phyloP scores from a whole-genome alignment of 345 rosid genomes.

The Nephelium lappaceum region DNA sequence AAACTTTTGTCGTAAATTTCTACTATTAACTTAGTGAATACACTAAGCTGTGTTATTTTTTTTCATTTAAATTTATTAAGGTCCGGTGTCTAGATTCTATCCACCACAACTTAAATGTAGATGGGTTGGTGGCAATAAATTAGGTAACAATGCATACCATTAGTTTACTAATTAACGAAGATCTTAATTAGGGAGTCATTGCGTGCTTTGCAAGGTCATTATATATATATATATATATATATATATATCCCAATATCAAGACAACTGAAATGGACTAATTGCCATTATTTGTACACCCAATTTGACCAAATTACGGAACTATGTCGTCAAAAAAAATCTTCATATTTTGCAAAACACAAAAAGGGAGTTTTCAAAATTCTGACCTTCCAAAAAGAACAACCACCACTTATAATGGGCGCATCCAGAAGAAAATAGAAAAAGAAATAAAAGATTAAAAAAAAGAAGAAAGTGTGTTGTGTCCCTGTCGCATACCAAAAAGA shows the following conservation, averaged over 20 bases:
- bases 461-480: not conserved
- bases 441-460: constrained; percentile 8
- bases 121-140: constrained; percentile 1
- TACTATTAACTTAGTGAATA: not conserved
- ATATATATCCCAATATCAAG: not conserved
- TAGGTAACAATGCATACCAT: not conserved
- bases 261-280: not conserved
- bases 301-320: not conserved
- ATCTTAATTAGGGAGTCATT: not conserved
- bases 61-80: not conserved
- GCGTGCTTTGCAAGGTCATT: not conserved
- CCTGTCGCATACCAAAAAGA: constrained; percentile 10
- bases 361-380: not conserved
- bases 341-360: not conserved
- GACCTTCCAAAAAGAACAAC: not conserved
- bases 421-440: constrained; percentile 25
- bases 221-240: not conserved
- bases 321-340: not conserved
- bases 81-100: not conserved
- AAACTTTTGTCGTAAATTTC: no score
- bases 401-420: not conserved
- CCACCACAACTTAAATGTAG: not conserved
- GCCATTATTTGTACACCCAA: not conserved
- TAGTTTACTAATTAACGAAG: not conserved
- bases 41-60: not conserved